Evolutionary conservation across 805 yeast species (phyloP).

Genomic region (Maudiozyma saulgeensis): DNA sequence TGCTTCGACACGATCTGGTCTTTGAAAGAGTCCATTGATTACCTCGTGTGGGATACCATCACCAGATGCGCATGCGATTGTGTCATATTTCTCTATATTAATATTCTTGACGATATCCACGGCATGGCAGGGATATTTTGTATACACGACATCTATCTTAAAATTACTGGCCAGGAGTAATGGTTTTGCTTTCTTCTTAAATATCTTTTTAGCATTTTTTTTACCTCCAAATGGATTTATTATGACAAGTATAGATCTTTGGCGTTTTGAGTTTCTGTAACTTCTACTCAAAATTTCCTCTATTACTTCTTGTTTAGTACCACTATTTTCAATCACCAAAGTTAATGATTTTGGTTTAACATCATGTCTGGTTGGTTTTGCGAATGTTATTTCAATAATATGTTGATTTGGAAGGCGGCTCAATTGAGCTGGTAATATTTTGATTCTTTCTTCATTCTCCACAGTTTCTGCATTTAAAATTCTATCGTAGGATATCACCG

Average conservation of each 20-base stretch:
- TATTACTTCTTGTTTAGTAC: conserved; percentile 16
- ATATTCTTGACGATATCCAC: conserved; percentile 52
- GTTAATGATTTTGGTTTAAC: conserved; percentile 30
- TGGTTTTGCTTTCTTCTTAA: conserved; percentile 51
- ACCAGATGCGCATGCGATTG: conserved; percentile 86
- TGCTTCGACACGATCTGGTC: conserved; percentile 56
- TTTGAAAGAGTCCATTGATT: conserved; percentile 68
- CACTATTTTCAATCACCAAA: conserved; percentile 19
- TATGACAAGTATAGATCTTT: conserved; percentile 49
- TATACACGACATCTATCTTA: conserved; percentile 44
- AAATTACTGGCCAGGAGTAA: conserved; percentile 63
- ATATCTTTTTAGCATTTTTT: conserved; percentile 61
- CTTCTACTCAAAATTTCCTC: conserved; percentile 31
- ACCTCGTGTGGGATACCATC: conserved; percentile 97
- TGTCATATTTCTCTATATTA: conserved; percentile 52
- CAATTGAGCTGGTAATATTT: neutral
- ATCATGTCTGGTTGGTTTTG: conserved; percentile 29
- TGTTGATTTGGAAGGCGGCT: conserved; percentile 3
- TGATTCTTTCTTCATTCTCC: conserved; percentile 4
- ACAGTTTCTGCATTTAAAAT: conserved; percentile 23
- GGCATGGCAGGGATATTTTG: conserved; percentile 69
- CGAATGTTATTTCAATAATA: conserved; percentile 30
- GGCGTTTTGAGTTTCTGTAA: conserved; percentile 33
- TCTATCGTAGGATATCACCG: conserved; percentile 28
- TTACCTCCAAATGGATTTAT: conserved; percentile 91